These are phyloP conservation scores for Plantago major DNA, from an alignment of 257 asterid species.

Conservation along the genomic window DNA sequence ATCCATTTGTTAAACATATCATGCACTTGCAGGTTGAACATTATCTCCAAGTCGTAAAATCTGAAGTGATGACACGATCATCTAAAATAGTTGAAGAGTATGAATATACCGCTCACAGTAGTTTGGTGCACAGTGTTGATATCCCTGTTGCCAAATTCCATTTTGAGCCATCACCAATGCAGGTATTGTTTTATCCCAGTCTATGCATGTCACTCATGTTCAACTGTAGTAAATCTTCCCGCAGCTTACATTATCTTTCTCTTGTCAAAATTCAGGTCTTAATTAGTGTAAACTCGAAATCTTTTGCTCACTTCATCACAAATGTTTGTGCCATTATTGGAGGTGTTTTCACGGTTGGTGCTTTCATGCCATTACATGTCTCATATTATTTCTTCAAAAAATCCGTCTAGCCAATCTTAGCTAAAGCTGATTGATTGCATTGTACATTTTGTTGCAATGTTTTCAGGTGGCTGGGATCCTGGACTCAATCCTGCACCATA, in stretches of 20 bases:
- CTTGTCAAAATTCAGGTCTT: conserved; percentile 44
- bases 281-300: conserved; percentile 66
- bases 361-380: conserved; percentile 8
- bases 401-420: neutral
- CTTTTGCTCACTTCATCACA: conserved; percentile 80
- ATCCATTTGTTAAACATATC: conserved; percentile 8
- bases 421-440: too few relatives aligned
- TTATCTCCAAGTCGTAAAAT: conserved; percentile 89
- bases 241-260: conserved; percentile 10
- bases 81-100: conserved; percentile 81
- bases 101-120: conserved; percentile 94
- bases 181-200: conserved; percentile 40
- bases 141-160: conserved; percentile 88
- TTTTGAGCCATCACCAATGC: conserved; percentile 89
- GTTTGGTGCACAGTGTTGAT: conserved; percentile 69
- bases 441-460: conserved; percentile 14
- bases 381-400: neutral
- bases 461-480: conserved; percentile 92
- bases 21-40: conserved; percentile 77
- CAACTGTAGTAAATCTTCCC: neutral
- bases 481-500: conserved; percentile 73
- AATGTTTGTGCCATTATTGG: conserved; percentile 86
- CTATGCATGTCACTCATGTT: conserved; percentile 2
- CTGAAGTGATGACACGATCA: conserved; percentile 84
- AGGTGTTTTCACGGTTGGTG: conserved; percentile 86